These are phyloP conservation scores for Rosa hybrid DNA, from an alignment of 331 rosid species.

Conservation along the genomic window DNA sequence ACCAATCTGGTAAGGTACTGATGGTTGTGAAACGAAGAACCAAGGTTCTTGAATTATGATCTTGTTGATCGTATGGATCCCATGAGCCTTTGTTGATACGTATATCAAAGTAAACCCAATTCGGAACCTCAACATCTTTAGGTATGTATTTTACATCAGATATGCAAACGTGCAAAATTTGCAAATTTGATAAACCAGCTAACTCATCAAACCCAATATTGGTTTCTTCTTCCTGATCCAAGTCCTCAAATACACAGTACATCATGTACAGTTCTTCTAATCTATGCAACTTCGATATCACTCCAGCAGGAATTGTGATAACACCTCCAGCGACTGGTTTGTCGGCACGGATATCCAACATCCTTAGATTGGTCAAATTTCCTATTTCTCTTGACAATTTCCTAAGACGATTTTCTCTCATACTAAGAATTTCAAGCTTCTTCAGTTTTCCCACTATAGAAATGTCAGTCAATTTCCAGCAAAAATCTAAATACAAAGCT, in stretches of 20 bases:
- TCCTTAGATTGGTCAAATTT: not conserved
- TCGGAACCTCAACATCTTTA: not conserved
- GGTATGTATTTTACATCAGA: slow-evolving; percentile 8
- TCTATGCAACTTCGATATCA: not conserved
- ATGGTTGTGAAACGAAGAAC: rapidly evolving
- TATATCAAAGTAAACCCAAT: slow-evolving; percentile 7
- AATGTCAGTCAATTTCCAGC: not conserved
- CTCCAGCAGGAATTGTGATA: not conserved
- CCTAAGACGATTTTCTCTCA: not conserved
- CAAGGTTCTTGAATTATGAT: not conserved
- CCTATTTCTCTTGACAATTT: not conserved
- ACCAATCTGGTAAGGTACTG: slow-evolving; percentile 14
- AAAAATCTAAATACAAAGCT: not conserved
- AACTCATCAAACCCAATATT: slow-evolving; percentile 32
- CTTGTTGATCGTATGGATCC: too few species aligned
- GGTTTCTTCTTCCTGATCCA: not conserved
- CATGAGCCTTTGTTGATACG: not conserved
- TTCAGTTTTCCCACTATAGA: not conserved
- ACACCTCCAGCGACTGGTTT: too few species aligned
- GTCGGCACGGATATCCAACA: not conserved
- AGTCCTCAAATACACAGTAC: rapidly evolving
- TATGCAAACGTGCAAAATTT: slow-evolving; percentile 27
- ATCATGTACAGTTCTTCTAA: not conserved
- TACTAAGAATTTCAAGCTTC: not conserved
- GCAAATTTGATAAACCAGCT: slow-evolving; percentile 24